Evolutionary conservation across 805 yeast genomes (phyloP).

Genomic region (Cyberlindnera xishuangbannaensis): DNA sequence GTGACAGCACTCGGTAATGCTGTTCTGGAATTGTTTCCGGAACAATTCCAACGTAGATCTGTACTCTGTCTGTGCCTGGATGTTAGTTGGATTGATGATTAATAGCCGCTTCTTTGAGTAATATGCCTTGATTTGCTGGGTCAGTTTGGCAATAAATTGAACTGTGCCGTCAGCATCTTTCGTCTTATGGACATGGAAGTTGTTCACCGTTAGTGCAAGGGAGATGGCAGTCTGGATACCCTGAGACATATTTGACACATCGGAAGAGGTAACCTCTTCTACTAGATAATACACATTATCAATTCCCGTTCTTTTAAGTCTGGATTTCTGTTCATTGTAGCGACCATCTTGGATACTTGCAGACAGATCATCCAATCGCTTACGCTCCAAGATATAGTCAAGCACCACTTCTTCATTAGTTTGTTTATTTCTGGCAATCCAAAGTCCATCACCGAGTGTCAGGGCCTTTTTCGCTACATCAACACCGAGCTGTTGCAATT

Average conservation of each 20-base stretch:
- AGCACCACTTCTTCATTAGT: slow-evolving; percentile 62
- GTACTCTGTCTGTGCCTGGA: slow-evolving; percentile 49
- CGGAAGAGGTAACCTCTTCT: slow-evolving; percentile 61
- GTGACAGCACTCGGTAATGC: slow-evolving; percentile 36
- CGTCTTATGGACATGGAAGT: slow-evolving; percentile 65
- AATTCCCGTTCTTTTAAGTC: slow-evolving; percentile 67
- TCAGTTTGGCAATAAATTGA: slow-evolving; percentile 45
- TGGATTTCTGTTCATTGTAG: slow-evolving; percentile 76
- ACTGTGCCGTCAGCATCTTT: slow-evolving; percentile 71
- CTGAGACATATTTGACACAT: slow-evolving; percentile 43
- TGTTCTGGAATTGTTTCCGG: slow-evolving; percentile 37
- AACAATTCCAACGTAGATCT: slow-evolving; percentile 35
- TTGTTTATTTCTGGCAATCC: slow-evolving; percentile 71
- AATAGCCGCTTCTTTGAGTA: slow-evolving; percentile 36
- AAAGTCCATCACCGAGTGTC: slow-evolving; percentile 80
- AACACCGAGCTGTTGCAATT: slow-evolving; percentile 45
- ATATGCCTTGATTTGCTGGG: slow-evolving; percentile 35
- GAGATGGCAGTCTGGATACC: slow-evolving; percentile 75
- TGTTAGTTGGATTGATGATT: slow-evolving; percentile 46
- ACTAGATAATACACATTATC: slow-evolving; percentile 66
- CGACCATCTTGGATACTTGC: slow-evolving; percentile 83
- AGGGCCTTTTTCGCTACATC: slow-evolving; percentile 50
- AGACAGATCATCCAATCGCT: slow-evolving; percentile 81
- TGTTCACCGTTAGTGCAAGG: slow-evolving; percentile 56
- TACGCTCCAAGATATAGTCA: slow-evolving; percentile 84